Evolutionary conservation across 1,284 basidiomycete genomes (phyloP).

Genomic region (Salmacisia buchloeana): DNA sequence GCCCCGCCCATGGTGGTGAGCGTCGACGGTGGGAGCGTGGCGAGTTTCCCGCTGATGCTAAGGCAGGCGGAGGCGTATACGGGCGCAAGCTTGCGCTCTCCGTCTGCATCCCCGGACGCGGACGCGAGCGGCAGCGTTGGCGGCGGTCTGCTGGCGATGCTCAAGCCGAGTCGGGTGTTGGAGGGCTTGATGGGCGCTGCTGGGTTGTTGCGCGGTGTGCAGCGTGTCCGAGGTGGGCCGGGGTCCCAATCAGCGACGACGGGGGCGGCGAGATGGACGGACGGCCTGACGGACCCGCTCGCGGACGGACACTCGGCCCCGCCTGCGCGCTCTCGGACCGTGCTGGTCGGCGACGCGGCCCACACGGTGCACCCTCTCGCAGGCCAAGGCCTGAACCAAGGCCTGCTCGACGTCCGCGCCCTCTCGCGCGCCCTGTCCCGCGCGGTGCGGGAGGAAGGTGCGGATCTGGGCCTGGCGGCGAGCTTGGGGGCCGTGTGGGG

Average conservation of each 20-base stretch:
- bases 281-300: background rate
- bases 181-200: constrained; percentile 2
- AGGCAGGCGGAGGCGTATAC: constrained; percentile 83
- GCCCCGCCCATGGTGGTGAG: constrained; percentile 68
- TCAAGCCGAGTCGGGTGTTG: background rate
- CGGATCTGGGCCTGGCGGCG: constrained; percentile 37
- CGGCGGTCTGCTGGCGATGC: constrained; percentile 18
- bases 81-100: constrained; percentile 53
- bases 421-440: constrained; percentile 22
- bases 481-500: constrained; percentile 22
- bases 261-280: background rate
- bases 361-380: constrained; percentile 95
- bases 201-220: background rate
- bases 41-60: constrained; percentile 83
- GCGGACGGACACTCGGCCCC: background rate
- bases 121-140: no score
- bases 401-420: constrained; percentile 67
- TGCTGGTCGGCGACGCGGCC: constrained; percentile 89
- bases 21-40: constrained; percentile 70
- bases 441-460: constrained; percentile 26
- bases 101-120: background rate
- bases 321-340: constrained; percentile 55
- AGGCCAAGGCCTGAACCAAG: constrained; percentile 91
- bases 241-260: background rate
- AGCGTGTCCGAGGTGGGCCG: background rate